A percentile compares a stretch with the other conserved stretches of the same genome.
Evolutionary conservation across 2,329 filamentous ascomycete species (phyloP).

Genomic region (Sporothrix inflata): DNA sequence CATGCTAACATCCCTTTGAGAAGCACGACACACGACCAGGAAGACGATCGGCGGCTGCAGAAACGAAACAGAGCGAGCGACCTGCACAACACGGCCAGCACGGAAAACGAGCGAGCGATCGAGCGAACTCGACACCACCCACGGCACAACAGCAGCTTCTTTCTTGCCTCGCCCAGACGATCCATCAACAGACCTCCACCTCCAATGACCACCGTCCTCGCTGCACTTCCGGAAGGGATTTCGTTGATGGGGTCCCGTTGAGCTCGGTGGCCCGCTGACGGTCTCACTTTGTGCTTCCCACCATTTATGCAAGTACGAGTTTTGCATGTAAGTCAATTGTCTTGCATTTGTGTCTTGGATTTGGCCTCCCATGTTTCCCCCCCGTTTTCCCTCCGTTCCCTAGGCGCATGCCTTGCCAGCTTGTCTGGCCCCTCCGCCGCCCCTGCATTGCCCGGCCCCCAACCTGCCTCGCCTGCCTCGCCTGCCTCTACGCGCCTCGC

Average conservation of each 20-base stretch:
- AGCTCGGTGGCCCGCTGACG: slow-evolving; percentile 28
- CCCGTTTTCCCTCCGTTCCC: neutral
- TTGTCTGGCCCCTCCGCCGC: neutral
- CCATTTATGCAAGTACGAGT: slow-evolving; percentile 38
- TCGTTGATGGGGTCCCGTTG: slow-evolving; percentile 28
- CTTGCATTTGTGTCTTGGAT: slow-evolving; percentile 20
- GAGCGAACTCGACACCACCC: neutral
- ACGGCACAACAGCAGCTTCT: neutral
- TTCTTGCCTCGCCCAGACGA: neutral
- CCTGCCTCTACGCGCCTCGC: neutral
- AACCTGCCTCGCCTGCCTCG: neutral
- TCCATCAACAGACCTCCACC: neutral
- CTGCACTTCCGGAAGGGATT: neutral
- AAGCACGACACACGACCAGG: neutral
- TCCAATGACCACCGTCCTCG: slow-evolving; percentile 7
- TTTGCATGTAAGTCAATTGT: slow-evolving; percentile 39
- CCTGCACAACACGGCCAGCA: neutral
- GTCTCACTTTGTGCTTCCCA: slow-evolving; percentile 30
- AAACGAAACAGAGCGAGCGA: neutral
- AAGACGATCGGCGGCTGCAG: neutral
- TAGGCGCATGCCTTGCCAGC: neutral
- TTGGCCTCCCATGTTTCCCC: neutral
- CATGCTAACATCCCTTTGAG: neutral
- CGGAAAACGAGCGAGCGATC: slow-evolving; percentile 6
- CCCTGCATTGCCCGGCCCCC: slow-evolving; percentile 14